A percentile compares a stretch with the other conserved stretches of the same genome.
Conservation (phyloP, 129 eudicot genomes). For the Scalesia atractyloides region DNA sequence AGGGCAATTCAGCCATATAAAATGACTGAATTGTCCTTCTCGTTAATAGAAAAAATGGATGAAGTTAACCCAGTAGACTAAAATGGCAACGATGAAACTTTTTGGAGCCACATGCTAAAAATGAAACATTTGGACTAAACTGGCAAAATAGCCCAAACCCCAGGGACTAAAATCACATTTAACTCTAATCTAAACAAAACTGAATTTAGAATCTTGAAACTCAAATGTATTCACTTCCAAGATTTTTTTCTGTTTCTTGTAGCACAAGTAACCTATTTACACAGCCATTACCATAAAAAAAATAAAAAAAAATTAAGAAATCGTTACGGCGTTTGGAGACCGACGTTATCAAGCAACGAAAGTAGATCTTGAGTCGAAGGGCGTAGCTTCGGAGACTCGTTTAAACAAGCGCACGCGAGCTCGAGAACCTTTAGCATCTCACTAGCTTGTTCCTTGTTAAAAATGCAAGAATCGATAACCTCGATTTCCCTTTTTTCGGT, state of each 20-base stretch:
- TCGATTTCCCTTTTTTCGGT: conserved; percentile 56
- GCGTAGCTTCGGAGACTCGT: conserved; percentile 55
- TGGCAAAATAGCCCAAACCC: too few species aligned
- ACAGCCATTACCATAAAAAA: neutral
- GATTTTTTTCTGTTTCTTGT: conserved; percentile 10
- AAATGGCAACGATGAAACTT: too few species aligned
- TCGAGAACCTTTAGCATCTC: conserved; percentile 55
- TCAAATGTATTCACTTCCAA: conserved; percentile 27
- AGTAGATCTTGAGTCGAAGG: conserved; percentile 64
- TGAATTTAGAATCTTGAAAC: neutral
- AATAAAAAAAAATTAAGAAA: neutral
- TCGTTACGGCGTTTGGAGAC: conserved; percentile 22
- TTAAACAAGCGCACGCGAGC: conserved; percentile 63
- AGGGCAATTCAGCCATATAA: too few species aligned
- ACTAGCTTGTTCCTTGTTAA: conserved; percentile 41
- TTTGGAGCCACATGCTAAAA: too few species aligned
- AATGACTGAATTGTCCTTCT: too few species aligned
- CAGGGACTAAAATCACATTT: too few species aligned
- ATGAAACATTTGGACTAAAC: too few species aligned
- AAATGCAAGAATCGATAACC: conserved; percentile 64
- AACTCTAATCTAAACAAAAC: neutral
- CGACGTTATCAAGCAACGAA: conserved; percentile 55
- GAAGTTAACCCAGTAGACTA: too few species aligned
- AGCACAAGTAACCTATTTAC: conserved; percentile 29
- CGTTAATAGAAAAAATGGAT: too few species aligned